Evolutionary conservation across 2,329 filamentous ascomycete genomes (phyloP).

Genomic region (Claviceps purpurea): DNA sequence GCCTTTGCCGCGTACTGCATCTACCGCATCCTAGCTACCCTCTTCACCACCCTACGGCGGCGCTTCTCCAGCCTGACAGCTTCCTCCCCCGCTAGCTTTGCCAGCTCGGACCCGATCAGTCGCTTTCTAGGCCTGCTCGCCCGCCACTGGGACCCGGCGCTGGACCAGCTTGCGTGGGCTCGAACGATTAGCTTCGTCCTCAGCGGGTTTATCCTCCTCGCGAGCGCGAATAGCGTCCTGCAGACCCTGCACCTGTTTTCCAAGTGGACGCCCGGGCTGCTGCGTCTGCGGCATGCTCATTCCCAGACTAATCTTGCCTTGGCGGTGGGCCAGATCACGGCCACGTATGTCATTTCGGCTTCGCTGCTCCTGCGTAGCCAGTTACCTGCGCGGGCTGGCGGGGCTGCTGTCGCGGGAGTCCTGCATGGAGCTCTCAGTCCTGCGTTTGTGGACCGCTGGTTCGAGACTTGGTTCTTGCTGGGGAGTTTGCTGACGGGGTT

Average conservation of each 20-base stretch:
- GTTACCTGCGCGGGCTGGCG: constrained; percentile 62
- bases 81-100: constrained; percentile 36
- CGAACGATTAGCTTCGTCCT: constrained; percentile 75
- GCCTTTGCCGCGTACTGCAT: constrained; percentile 71
- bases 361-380: constrained; percentile 67
- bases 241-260: constrained; percentile 76
- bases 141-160: constrained; percentile 69
- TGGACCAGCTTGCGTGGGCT: constrained; percentile 73
- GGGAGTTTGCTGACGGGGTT: constrained; percentile 51
- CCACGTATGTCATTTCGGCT: constrained; percentile 74
- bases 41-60: constrained; percentile 53
- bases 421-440: constrained; percentile 59
- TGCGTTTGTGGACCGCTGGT: constrained; percentile 57
- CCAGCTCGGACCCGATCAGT: constrained; percentile 69
- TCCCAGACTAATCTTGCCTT: constrained; percentile 68
- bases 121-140: constrained; percentile 68
- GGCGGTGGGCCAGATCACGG: constrained; percentile 65
- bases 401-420: constrained; percentile 57
- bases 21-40: constrained; percentile 66
- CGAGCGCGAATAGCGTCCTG: constrained; percentile 69
- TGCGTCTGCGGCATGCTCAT: constrained; percentile 58
- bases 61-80: constrained; percentile 10
- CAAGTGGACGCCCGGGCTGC: constrained; percentile 56
- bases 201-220: constrained; percentile 68
- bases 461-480: constrained; percentile 72